Evolutionary conservation across 2,329 filamentous ascomycete genomes (phyloP).

Genomic region (Aspergillus eucalypticola): DNA sequence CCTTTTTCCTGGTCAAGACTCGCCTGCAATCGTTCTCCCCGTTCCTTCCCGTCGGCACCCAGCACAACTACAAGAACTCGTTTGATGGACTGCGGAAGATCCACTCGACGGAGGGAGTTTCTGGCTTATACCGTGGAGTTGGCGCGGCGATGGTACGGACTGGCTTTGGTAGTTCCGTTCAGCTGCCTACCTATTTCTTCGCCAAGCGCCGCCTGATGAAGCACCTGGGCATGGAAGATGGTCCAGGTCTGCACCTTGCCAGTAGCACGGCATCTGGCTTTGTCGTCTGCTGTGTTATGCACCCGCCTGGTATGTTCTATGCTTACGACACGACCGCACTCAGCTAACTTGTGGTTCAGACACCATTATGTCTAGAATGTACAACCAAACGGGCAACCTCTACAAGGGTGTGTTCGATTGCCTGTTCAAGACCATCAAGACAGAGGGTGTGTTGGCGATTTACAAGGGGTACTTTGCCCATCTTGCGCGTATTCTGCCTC

Average conservation of each 20-base stretch:
- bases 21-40: constrained; percentile 91
- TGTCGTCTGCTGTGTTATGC: constrained; percentile 97
- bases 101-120: constrained; percentile 71
- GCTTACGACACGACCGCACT: background rate
- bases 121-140: constrained; percentile 85
- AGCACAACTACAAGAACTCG: constrained; percentile 87
- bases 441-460: constrained; percentile 86
- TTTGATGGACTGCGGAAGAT: constrained; percentile 81
- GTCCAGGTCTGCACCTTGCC: constrained; percentile 80
- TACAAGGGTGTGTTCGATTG: constrained; percentile 94
- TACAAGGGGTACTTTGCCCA: constrained; percentile 99
- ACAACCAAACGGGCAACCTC: constrained; percentile 98
- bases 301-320: constrained; percentile 72
- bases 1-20: constrained; percentile 98
- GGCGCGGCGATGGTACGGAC: constrained; percentile 93
- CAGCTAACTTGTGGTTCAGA: constrained; percentile 53
- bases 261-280: constrained; percentile 91
- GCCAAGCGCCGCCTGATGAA: constrained; percentile 82
- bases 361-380: constrained; percentile 97
- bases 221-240: constrained; percentile 87
- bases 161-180: constrained; percentile 91
- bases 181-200: constrained; percentile 97
- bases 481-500: constrained; percentile 87
- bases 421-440: constrained; percentile 83
- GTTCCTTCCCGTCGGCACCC: constrained; percentile 92